phyloP scores from a whole-genome alignment of 2,329 filamentous ascomycete genomes.

The Alternaria triticina region DNA sequence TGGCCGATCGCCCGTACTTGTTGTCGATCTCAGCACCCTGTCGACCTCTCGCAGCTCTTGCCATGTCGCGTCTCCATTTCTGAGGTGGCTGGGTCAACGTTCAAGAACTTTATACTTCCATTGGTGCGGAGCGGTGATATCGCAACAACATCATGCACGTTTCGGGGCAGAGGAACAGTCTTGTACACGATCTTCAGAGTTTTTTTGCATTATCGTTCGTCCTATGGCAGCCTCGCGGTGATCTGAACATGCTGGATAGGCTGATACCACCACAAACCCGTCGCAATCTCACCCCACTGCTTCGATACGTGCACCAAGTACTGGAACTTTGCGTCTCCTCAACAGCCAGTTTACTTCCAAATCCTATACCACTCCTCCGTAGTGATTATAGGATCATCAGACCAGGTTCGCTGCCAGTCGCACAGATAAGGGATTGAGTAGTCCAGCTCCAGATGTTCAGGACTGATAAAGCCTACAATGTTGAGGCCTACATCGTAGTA shows the following conservation, averaged over 20 bases:
- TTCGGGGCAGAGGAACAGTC: not conserved
- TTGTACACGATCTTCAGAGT: not conserved
- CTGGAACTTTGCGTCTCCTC: not conserved
- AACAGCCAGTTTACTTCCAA: not conserved
- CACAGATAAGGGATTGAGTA: no score
- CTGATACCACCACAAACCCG: not conserved
- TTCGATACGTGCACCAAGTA: not conserved
- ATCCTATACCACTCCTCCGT: not conserved
- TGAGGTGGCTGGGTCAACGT: not conserved
- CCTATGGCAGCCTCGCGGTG: not conserved
- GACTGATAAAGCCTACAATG: not conserved
- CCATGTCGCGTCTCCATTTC: not conserved
- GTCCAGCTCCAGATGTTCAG: not conserved
- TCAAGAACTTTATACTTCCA: not conserved
- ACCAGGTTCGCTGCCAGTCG: no score
- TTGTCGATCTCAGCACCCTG: not conserved
- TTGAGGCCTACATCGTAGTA: no score
- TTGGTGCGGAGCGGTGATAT: not conserved
- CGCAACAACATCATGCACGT: not conserved
- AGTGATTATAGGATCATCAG: not conserved
- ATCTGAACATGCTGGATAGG: not conserved
- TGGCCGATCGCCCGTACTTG: not conserved
- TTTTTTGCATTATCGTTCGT: not conserved
- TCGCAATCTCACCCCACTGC: not conserved
- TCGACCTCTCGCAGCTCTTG: not conserved